Conservation (phyloP, 192 early-diverging fungal genomes). For the Spizellomyces punctatus region DNA sequence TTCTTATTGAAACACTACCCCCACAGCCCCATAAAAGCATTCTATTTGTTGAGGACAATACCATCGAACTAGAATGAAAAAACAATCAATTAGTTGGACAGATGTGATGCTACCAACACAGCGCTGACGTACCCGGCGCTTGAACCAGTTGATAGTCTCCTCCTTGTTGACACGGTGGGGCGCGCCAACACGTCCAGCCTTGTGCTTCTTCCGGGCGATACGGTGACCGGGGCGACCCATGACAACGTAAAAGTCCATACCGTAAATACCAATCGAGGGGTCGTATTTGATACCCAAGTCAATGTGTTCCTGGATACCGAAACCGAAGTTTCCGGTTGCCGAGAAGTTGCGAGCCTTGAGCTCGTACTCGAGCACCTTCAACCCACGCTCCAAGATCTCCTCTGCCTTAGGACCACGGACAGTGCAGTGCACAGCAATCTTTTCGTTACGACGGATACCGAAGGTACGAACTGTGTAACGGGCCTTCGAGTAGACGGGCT, state of each 20-base stretch:
- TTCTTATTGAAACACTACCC: neutral
- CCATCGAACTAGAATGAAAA: constrained; percentile 73
- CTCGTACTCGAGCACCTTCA: constrained; percentile 99
- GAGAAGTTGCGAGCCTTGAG: constrained; percentile 95
- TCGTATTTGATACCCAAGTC: constrained; percentile 99
- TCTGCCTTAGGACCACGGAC: constrained; percentile 93
- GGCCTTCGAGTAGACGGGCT: constrained; percentile 99
- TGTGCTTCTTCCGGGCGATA: constrained; percentile 90
- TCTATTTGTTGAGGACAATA: constrained; percentile 84
- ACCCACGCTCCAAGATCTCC: constrained; percentile 99
- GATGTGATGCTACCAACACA: neutral
- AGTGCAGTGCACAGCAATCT: constrained; percentile 99
- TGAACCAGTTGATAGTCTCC: constrained; percentile 98
- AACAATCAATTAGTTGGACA: constrained; percentile 1
- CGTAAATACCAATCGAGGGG: constrained; percentile 96
- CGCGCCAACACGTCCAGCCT: constrained; percentile 78
- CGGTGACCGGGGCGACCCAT: constrained; percentile 98
- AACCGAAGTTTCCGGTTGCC: constrained; percentile 98
- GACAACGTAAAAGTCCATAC: constrained; percentile 99
- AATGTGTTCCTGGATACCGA: constrained; percentile 99
- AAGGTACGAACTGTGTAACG: constrained; percentile 99
- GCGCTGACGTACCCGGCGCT: constrained; percentile 69
- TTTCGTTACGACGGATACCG: constrained; percentile 99
- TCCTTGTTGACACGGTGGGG: constrained; percentile 93
- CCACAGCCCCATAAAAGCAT: constrained; percentile 7